phyloP scores from a whole-genome alignment of 2,329 filamentous ascomycete species.

The Falciphora oryzae region DNA sequence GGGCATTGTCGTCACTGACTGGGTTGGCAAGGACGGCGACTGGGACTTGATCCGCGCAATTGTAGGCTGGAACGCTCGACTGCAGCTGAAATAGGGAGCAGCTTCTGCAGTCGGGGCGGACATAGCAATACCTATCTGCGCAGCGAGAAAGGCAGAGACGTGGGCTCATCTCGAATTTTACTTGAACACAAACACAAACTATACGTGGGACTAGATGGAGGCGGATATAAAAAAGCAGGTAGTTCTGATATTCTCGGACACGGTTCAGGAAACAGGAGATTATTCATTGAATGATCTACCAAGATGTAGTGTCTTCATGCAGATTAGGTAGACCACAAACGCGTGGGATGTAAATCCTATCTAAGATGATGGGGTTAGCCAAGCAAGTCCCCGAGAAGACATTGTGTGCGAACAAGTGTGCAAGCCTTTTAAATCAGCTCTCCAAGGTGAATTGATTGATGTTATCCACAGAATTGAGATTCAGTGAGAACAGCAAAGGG shows the following conservation, averaged over 20 bases:
- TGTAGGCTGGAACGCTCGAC: slow-evolving; percentile 80
- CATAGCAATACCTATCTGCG: neutral
- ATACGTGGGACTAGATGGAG: neutral
- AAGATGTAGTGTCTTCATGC: too few species aligned
- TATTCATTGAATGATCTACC: slow-evolving; percentile 4
- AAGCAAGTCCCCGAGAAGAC: slow-evolving; percentile 10
- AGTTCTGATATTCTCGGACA: neutral
- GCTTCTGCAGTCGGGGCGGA: neutral
- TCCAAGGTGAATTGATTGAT: slow-evolving; percentile 49
- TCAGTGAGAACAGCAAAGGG: slow-evolving; percentile 42
- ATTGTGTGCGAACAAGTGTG: neutral
- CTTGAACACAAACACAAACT: neutral
- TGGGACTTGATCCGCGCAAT: slow-evolving; percentile 88
- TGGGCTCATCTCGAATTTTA: neutral
- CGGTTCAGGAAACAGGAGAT: neutral
- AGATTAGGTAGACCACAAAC: too few species aligned
- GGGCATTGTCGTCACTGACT: slow-evolving; percentile 88
- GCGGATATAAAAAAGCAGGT: neutral
- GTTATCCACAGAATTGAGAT: slow-evolving; percentile 46
- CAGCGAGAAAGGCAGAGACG: neutral
- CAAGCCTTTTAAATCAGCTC: slow-evolving; percentile 44
- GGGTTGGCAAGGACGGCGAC: slow-evolving; percentile 79
- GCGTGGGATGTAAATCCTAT: neutral
- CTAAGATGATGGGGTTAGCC: neutral
- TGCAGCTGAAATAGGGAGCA: slow-evolving; percentile 37